phyloP scores from a whole-genome alignment of 768 basidiomycete species.

The Clitopilus hobsonii region DNA sequence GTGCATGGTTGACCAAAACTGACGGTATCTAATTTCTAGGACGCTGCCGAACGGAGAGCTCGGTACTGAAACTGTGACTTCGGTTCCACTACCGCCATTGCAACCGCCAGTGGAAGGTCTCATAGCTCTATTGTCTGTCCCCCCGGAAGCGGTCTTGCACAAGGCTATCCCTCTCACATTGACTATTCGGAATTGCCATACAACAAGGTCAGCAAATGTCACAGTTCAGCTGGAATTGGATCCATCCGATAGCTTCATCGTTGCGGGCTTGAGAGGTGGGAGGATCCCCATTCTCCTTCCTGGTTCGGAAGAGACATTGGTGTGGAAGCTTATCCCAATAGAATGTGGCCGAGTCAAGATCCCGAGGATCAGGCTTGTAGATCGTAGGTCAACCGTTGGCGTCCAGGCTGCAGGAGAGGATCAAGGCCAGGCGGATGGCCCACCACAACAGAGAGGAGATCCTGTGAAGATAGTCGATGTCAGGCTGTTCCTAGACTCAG shows the following conservation, averaged over 20 bases:
- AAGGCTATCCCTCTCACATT: conserved; percentile 49
- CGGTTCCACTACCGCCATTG: conserved; percentile 55
- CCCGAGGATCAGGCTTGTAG: conserved; percentile 56
- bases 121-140: conserved; percentile 60
- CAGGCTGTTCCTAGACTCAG: conserved; percentile 27
- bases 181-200: conserved; percentile 62
- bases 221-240: conserved; percentile 71
- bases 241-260: conserved; percentile 67
- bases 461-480: conserved; percentile 51
- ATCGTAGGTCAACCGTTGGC: conserved; percentile 38
- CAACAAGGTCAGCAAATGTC: conserved; percentile 62
- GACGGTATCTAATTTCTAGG: conserved; percentile 25
- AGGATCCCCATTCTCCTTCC: conserved; percentile 72
- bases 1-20: not conserved
- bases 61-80: conserved; percentile 39
- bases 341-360: conserved; percentile 66
- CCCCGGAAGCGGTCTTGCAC: conserved; percentile 63
- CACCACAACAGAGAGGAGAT: conserved; percentile 30
- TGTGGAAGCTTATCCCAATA: conserved; percentile 68
- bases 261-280: conserved; percentile 68
- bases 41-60: conserved; percentile 37
- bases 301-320: conserved; percentile 58
- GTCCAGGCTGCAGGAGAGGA: conserved; percentile 4
- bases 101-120: conserved; percentile 57
- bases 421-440: not conserved